Conservation (phyloP, 768 basidiomycete genomes). For the Tephrocybe sp. region DNA sequence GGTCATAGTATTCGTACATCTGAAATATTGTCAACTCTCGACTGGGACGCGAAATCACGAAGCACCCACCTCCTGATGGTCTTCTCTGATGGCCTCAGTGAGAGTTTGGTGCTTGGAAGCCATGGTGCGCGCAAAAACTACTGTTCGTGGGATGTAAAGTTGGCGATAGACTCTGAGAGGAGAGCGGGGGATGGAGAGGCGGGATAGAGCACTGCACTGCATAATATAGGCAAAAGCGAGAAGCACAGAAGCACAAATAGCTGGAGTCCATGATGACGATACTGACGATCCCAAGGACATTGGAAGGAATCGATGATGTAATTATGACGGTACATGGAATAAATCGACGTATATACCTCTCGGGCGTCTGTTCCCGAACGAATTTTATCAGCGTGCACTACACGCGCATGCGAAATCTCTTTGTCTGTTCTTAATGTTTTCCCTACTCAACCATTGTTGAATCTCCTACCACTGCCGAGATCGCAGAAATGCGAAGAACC, state of each 20-base stretch:
- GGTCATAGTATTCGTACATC: slow-evolving; percentile 59
- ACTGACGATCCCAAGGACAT: neutral
- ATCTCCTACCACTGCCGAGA: no score
- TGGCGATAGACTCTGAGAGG: neutral
- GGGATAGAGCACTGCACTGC: neutral
- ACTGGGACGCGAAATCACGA: no score
- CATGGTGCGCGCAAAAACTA: slow-evolving; percentile 10
- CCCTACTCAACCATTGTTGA: no score
- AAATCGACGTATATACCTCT: no score
- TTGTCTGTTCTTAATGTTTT: no score
- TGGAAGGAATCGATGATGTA: neutral
- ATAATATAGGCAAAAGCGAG: neutral
- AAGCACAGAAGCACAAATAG: no score
- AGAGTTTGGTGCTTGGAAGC: slow-evolving; percentile 26
- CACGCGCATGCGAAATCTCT: no score
- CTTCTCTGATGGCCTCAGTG: slow-evolving; percentile 45
- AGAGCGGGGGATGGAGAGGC: neutral
- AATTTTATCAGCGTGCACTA: no score
- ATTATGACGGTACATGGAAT: neutral
- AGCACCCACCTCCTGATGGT: slow-evolving; percentile 44
- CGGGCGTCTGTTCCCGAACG: no score
- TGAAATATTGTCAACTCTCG: no score
- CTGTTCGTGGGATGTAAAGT: neutral
- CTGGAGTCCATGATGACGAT: neutral
- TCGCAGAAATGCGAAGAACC: neutral